These are phyloP conservation scores for Orbilia blumenaviensis DNA, from an alignment of 2,329 filamentous ascomycete genomes.

Conservation along the genomic window DNA sequence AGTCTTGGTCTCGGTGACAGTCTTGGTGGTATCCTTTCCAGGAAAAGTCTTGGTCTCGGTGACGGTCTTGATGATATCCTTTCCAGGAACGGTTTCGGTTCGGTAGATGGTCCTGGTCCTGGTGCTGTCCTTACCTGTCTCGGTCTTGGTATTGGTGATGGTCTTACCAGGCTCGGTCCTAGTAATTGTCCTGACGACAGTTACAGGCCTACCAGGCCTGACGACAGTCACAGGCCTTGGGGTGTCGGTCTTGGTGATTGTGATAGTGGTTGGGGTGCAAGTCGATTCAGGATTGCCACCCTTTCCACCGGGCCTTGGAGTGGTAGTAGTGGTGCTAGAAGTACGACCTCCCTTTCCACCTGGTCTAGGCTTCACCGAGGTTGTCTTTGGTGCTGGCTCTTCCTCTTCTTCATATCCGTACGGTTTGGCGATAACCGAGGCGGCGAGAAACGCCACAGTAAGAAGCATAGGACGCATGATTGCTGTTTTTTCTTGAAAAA, in stretches of 20 bases:
- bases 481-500: not conserved
- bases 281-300: not conserved
- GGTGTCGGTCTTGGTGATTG: not conserved
- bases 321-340: not conserved
- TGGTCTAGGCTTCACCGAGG: not conserved
- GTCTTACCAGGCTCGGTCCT: not conserved
- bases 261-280: conserved; percentile 3
- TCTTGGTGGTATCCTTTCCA: not conserved
- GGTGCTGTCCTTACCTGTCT: not conserved
- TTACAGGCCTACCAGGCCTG: too few relatives aligned
- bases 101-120: not conserved
- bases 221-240: too few relatives aligned
- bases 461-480: conserved; percentile 23
- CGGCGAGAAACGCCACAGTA: conserved; percentile 5
- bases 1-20: not conserved
- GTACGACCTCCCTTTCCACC: not conserved
- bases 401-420: not conserved
- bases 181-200: too few relatives aligned
- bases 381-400: not conserved
- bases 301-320: conserved; percentile 7
- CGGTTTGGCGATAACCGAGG: conserved; percentile 4
- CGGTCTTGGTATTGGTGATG: not conserved
- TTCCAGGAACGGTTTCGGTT: not conserved
- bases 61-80: not conserved
- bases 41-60: not conserved